Percentiles rank a stretch among this genome's conserved stretches.
Conservation (phyloP, 495 filamentous ascomycete species). For the Hypoxylon fuscum region DNA sequence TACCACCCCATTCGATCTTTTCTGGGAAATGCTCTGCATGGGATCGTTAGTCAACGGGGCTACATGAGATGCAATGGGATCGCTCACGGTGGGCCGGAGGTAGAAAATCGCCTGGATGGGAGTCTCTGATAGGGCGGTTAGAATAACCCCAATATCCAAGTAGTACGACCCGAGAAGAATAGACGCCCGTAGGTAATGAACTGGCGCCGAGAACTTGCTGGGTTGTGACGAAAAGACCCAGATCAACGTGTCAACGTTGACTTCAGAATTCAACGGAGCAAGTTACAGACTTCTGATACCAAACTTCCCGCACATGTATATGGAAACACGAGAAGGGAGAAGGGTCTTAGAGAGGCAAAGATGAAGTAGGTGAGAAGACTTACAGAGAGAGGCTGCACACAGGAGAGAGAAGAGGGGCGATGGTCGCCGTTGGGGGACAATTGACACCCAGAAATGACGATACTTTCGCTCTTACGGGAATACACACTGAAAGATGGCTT, state of each 20-base stretch:
- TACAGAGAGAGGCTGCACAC: conserved; percentile 31
- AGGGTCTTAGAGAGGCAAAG: conserved; percentile 7
- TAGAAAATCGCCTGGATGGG: conserved; percentile 28
- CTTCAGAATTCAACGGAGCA: conserved; percentile 23
- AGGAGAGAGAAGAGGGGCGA: conserved; percentile 25
- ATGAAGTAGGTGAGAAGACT: conserved; percentile 12
- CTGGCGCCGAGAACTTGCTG: conserved; percentile 36
- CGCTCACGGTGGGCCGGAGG: conserved; percentile 41
- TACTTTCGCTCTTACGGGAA: conserved; percentile 22
- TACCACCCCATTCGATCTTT: conserved; percentile 47
- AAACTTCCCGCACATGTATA: background rate
- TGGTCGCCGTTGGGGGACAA: conserved; percentile 9
- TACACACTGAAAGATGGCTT: conserved; percentile 25
- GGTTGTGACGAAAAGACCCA: conserved; percentile 35
- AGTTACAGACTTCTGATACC: conserved; percentile 33
- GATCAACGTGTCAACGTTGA: conserved; percentile 37
- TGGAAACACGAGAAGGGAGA: conserved; percentile 10
- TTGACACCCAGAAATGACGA: conserved; percentile 12
- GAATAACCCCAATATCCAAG: conserved; percentile 43
- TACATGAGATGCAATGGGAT: conserved; percentile 46
- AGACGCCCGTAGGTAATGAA: conserved; percentile 43
- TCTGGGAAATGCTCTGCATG: conserved; percentile 52
- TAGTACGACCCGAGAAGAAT: conserved; percentile 41
- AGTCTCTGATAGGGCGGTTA: conserved; percentile 44
- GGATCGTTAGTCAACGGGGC: conserved; percentile 44